Evolutionary conservation across 805 yeast species (phyloP), one percentile per base, ranked within the genome.

Genomic region (Yamadazyma scolyti): DNA sequence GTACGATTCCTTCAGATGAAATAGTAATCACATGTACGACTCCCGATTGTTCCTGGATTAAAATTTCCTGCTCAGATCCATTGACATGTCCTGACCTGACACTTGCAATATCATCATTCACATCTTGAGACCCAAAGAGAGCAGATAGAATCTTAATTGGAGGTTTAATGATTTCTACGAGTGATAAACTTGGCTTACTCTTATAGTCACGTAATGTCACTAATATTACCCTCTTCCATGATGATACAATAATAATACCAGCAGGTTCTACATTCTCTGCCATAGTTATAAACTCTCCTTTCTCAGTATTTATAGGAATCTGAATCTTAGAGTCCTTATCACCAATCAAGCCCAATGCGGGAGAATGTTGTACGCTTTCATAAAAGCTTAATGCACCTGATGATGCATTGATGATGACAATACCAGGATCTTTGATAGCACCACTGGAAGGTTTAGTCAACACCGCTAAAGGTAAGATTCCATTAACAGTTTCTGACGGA

Each of bases 341-440:
- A 56, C 56, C 73, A 28, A 79, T 61, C 18, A 79, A 54, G 19
- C 83, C 78, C 42, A 75, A 65, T 1, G 85, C 75, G 0, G 87
- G 78, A 0, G 87, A 83, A 36, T 74, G 74, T 40, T 75, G 80
- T 9, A 86, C 76, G 32, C 85, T 75, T 47, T 85, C 95, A 61
- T 81, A 82, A 54, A 79, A 88, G 16, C 71, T 69, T 28, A 83
- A 55, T 12, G 54, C 48, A 0, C 96, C 95, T 0, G 75, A 45
- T 12, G 64, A 51, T 1, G 79, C 63, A 47, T 80, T 75, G 13
- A 85, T 65, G 5, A 81, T 71, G 5, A 82, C 77, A 23, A 87
- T 56, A 7, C 96, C 96, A 0, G 94, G 90, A 42, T 68, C 73
- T 22, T 46, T 45, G 18, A 52, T 40, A 10, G 64, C 53, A 2